Percentiles rank a stretch among this genome's conserved stretches.
These are phyloP conservation scores for Chrysanthemum lavandulifolium DNA, from an alignment of 129 eudicot species.

Conservation along the genomic window DNA sequence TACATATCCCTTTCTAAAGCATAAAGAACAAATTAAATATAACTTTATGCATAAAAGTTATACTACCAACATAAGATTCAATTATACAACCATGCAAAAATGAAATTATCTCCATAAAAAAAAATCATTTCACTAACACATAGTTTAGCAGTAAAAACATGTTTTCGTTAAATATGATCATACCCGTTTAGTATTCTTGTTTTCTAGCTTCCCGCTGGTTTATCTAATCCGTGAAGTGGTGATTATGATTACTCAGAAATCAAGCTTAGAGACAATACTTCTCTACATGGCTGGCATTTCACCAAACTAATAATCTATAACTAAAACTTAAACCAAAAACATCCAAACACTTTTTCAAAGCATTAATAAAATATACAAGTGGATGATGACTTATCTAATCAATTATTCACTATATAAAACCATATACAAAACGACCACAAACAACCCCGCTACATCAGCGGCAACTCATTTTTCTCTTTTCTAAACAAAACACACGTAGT, in stretches of 20 bases:
- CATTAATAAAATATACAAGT: neutral
- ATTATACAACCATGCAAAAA: neutral
- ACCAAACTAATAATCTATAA: neutral
- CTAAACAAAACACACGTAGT: too few relatives aligned
- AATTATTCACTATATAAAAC: neutral
- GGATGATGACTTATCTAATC: neutral
- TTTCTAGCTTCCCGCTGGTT: too few relatives aligned
- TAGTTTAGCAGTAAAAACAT: too few relatives aligned
- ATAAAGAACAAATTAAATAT: neutral
- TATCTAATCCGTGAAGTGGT: too few relatives aligned
- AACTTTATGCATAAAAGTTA: constrained; percentile 17
- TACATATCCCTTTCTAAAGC: constrained; percentile 15
- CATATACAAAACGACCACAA: neutral
- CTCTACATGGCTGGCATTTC: neutral
- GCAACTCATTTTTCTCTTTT: too few relatives aligned
- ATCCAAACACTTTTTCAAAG: too few relatives aligned
- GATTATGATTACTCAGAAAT: neutral
- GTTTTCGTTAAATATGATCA: too few relatives aligned
- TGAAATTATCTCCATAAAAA: neutral
- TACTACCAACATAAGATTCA: neutral
- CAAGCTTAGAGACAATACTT: constrained; percentile 11
- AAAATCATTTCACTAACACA: too few relatives aligned
- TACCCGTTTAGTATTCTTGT: too few relatives aligned
- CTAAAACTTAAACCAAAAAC: too few relatives aligned
- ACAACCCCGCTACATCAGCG: too few relatives aligned